phyloP scores from a whole-genome alignment of 768 basidiomycete genomes.

The Lentinula raphanica region DNA sequence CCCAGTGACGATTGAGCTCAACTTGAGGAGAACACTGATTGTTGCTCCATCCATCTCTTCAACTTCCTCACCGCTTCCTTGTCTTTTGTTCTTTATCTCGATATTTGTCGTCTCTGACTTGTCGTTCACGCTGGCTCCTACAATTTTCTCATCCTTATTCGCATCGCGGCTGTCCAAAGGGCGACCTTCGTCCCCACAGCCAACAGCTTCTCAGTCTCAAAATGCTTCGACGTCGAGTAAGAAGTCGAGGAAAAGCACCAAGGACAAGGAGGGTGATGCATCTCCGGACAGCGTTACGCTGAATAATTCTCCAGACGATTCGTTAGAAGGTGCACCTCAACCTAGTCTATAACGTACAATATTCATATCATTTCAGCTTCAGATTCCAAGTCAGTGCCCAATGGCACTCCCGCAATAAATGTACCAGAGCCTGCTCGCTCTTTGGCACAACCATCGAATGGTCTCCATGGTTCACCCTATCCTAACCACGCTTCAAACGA shows the following conservation, averaged over 20 bases:
- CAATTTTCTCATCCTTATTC: slow-evolving; percentile 72
- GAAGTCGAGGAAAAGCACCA: slow-evolving; percentile 66
- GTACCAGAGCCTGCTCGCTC: slow-evolving; percentile 36
- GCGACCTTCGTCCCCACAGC: slow-evolving; percentile 68
- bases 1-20: neutral
- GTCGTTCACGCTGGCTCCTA: slow-evolving; percentile 68
- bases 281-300: slow-evolving; percentile 30
- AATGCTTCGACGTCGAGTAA: slow-evolving; percentile 87
- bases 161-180: slow-evolving; percentile 67
- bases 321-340: slow-evolving; percentile 32
- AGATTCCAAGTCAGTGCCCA: slow-evolving; percentile 34
- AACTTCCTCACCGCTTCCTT: neutral
- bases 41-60: neutral
- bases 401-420: slow-evolving; percentile 40
- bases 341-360: slow-evolving; percentile 38
- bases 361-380: slow-evolving; percentile 28
- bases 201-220: slow-evolving; percentile 43
- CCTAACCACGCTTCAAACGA: slow-evolving; percentile 24
- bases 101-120: neutral
- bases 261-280: slow-evolving; percentile 62
- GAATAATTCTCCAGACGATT: slow-evolving; percentile 38
- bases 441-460: slow-evolving; percentile 1
- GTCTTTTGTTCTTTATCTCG: slow-evolving; percentile 11
- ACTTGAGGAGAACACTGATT: slow-evolving; percentile 3
- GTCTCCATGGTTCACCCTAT: slow-evolving; percentile 32